phyloP scores from a whole-genome alignment of 768 basidiomycete species.

The Suillus cothurnatus region DNA sequence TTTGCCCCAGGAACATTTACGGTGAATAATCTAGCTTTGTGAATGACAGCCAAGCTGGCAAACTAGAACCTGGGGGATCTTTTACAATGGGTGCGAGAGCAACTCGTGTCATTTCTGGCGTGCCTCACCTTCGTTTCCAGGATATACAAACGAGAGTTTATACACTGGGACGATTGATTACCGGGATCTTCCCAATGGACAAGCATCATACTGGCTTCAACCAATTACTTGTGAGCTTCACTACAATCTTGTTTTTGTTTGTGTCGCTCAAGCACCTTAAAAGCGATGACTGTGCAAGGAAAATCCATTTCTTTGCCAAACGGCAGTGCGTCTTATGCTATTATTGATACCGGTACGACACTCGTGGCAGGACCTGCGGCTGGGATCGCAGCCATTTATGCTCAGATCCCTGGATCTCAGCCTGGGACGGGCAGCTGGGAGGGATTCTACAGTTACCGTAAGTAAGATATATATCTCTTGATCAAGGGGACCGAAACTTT shows the following conservation, averaged over 20 bases:
- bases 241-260: background rate
- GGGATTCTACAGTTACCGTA: conserved; percentile 52
- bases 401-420: conserved; percentile 44
- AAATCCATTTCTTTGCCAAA: conserved; percentile 32
- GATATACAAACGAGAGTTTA: conserved; percentile 53
- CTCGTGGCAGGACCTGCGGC: conserved; percentile 52
- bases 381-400: conserved; percentile 44
- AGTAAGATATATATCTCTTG: conserved; percentile 19
- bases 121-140: conserved; percentile 35
- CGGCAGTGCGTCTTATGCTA: conserved; percentile 39
- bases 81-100: conserved; percentile 61
- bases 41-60: conserved; percentile 43
- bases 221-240: conserved; percentile 28
- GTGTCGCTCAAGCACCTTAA: background rate
- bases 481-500: background rate
- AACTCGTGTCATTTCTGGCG: conserved; percentile 13
- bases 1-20: background rate
- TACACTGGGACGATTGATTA: conserved; percentile 55
- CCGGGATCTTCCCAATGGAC: conserved; percentile 40
- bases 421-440: conserved; percentile 40
- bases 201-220: conserved; percentile 51
- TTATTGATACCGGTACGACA: conserved; percentile 64
- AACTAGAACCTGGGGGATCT: conserved; percentile 67
- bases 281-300: conserved; percentile 41
- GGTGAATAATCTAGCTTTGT: conserved; percentile 39